Percentiles rank a stretch among this genome's conserved stretches.
phyloP scores from a whole-genome alignment of 257 asterid species.

The Plectranthus barbatus region DNA sequence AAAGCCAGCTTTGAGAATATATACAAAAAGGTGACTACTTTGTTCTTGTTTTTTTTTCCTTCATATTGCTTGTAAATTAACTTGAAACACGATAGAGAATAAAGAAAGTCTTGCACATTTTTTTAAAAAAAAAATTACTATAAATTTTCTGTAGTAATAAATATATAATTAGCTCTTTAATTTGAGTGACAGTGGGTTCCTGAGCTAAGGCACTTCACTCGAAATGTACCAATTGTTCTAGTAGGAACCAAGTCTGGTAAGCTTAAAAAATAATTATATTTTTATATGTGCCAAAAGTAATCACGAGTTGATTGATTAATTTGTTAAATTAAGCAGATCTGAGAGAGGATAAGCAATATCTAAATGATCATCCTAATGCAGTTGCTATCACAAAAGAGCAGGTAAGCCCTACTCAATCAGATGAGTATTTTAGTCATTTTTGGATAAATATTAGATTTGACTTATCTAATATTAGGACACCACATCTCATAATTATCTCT shows the following conservation, averaged over 20 bases:
- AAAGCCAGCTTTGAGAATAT: constrained; percentile 79
- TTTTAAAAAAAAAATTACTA: no score
- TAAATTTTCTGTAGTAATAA: no score
- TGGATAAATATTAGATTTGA: no score
- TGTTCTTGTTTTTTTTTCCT: no score
- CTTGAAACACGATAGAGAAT: background rate
- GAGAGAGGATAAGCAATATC: constrained; percentile 62
- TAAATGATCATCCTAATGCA: constrained; percentile 52
- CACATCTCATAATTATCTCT: no score
- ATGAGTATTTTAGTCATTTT: no score
- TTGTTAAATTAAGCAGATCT: constrained; percentile 38
- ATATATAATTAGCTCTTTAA: background rate
- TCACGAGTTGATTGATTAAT: background rate
- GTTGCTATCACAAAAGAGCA: constrained; percentile 45
- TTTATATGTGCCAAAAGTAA: no score
- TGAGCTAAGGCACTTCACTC: constrained; percentile 65
- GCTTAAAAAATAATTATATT: background rate
- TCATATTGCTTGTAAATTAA: no score
- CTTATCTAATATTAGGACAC: no score
- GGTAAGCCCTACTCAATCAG: constrained; percentile 32
- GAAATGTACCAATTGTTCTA: constrained; percentile 61
- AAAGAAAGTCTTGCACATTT: background rate
- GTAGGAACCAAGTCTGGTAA: constrained; percentile 79
- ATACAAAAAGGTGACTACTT: constrained; percentile 46
- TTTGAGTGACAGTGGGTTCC: constrained; percentile 56